Conservation (phyloP, 192 early-diverging fungal species). For the Entomortierella parvispora region DNA sequence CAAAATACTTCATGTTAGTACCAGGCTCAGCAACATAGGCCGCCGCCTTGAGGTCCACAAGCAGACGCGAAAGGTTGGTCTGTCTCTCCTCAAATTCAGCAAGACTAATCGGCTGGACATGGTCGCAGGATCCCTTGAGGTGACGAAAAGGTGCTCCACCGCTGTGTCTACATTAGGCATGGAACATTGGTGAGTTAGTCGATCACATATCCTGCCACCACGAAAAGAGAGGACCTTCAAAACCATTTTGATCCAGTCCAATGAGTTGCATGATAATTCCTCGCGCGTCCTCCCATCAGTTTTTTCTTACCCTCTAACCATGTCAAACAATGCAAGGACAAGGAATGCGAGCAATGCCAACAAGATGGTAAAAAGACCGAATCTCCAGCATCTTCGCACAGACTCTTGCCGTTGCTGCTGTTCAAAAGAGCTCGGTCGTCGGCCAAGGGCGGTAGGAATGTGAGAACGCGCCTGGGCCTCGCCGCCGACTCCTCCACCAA, state of each 20-base stretch:
- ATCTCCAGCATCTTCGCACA: constrained; percentile 24
- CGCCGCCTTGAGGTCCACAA: constrained; percentile 37
- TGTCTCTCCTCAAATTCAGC: constrained; percentile 55
- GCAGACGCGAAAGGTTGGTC: constrained; percentile 37
- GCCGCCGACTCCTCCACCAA: constrained; percentile 6
- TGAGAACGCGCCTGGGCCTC: constrained; percentile 17
- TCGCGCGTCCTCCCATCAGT: no score
- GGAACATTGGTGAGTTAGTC: no score
- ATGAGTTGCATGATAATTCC: no score
- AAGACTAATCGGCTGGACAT: constrained; percentile 45
- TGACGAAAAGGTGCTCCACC: constrained; percentile 18
- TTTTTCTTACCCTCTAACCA: constrained; percentile 20
- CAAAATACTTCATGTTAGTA: constrained; percentile 60
- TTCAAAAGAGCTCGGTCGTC: constrained; percentile 1
- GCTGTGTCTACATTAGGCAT: constrained; percentile 5
- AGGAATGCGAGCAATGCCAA: constrained; percentile 24
- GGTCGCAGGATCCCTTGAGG: constrained; percentile 53
- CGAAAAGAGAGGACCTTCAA: neutral
- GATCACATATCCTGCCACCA: no score
- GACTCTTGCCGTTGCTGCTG: constrained; percentile 3
- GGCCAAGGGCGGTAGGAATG: constrained; percentile 19
- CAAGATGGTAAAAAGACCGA: constrained; percentile 23
- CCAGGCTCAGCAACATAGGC: constrained; percentile 60
- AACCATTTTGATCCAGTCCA: neutral
- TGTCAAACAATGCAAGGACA: constrained; percentile 11